phyloP scores from a whole-genome alignment of 2,329 filamentous ascomycete species.

The Colletotrichum somersetense region DNA sequence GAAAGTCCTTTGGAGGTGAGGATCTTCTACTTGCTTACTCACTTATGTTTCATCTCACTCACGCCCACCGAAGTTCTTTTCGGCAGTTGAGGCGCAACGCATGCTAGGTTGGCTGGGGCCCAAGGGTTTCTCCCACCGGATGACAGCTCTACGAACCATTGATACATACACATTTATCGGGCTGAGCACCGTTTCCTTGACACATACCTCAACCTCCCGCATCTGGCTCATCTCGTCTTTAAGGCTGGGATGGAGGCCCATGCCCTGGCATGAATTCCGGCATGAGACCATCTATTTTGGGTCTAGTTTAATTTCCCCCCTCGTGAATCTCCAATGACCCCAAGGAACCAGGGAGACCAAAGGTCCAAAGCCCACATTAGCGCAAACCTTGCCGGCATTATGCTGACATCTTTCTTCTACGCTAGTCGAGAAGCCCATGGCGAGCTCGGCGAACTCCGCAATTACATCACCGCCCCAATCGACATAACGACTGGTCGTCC shows the following conservation, averaged over 20 bases:
- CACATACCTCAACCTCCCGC: neutral
- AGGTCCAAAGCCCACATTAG: constrained; percentile 4
- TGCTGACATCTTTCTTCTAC: neutral
- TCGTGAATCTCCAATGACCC: neutral
- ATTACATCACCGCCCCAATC: constrained; percentile 33
- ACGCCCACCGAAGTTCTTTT: neutral
- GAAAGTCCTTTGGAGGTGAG: neutral
- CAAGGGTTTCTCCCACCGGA: too few species aligned
- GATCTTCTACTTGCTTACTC: neutral
- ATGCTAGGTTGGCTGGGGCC: too few species aligned
- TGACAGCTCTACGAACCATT: neutral
- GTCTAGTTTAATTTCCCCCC: constrained; percentile 9
- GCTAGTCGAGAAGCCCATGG: constrained; percentile 2
- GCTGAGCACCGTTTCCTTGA: neutral
- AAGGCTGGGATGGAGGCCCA: constrained; percentile 27
- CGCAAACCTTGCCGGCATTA: constrained; percentile 27
- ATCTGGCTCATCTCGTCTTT: neutral
- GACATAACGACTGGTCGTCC: constrained; percentile 9
- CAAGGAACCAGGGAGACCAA: neutral
- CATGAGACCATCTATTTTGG: constrained; percentile 20
- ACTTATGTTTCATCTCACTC: neutral
- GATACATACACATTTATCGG: too few species aligned
- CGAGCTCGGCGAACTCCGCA: constrained; percentile 32
- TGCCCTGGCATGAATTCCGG: constrained; percentile 30
- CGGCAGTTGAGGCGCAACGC: neutral